These are phyloP conservation scores for Gracilaria gracilis DNA, from an alignment of 23 red algal genomes.

Conservation along the genomic window DNA sequence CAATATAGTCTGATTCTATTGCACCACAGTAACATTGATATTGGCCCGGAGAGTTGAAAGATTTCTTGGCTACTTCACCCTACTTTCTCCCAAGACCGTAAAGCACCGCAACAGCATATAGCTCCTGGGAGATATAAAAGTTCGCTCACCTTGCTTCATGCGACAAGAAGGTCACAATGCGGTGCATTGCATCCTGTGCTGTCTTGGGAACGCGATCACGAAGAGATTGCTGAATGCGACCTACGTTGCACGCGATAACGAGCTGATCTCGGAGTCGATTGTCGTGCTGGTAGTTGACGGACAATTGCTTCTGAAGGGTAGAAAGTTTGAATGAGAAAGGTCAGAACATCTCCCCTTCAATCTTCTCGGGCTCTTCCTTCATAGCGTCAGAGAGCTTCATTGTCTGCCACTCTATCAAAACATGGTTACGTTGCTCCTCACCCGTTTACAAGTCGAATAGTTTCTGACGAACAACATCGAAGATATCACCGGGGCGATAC, in stretches of 20 bases:
- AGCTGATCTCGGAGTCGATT: slow-evolving; percentile 29
- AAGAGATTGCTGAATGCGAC: slow-evolving; percentile 12
- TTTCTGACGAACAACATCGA: neutral
- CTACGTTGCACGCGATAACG: neutral
- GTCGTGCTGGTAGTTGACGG: slow-evolving; percentile 14
- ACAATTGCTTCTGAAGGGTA: slow-evolving; percentile 36
- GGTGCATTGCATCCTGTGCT: slow-evolving; percentile 3
- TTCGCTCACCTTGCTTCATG: neutral
- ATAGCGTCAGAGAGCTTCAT: slow-evolving; percentile 24
- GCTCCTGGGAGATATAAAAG: neutral
- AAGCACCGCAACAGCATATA: neutral
- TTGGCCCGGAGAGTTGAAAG: no score
- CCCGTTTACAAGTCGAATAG: slow-evolving; percentile 20
- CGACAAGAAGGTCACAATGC: slow-evolving; percentile 36
- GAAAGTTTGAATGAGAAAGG: slow-evolving; percentile 16
- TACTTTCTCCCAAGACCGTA: neutral
- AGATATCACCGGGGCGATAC: neutral
- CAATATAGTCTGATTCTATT: no score
- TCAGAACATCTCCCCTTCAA: neutral
- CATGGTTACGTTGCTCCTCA: slow-evolving; percentile 23
- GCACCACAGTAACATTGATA: no score
- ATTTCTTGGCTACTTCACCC: no score
- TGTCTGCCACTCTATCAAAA: slow-evolving; percentile 15
- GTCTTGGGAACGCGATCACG: slow-evolving; percentile 26
- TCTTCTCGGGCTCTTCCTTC: slow-evolving; percentile 6